Base-by-base conservation (phyloP, 2,329 filamentous ascomycete species). In the Cladosporium halotolerans region DNA sequence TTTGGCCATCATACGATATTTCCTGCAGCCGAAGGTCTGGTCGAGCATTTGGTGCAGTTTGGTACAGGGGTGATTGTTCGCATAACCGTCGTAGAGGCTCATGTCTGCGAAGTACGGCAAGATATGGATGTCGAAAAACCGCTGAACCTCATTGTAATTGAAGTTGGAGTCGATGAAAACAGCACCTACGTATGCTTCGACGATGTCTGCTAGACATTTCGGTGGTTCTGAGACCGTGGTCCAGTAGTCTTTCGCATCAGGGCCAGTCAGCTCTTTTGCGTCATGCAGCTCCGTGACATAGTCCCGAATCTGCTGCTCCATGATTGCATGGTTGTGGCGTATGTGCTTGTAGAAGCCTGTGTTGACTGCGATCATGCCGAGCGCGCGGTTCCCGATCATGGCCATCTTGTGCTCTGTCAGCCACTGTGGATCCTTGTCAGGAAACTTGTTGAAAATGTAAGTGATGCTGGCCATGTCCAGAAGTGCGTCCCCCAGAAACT, bases 381-480 rank as follows among this genome's bases (percentile, higher is more conserved):
- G 78, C 65, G 97, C 99, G 56, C 91, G 90, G 72, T 99, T 99
- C 50, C 89, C 93, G 0, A 93, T 91, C 88, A 99, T 96, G n/a
- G 91, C 89, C 84, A 95, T 96, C 73, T 97, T 97, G 77, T 97
- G 92, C 70, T 97, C 93, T 0, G 93, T 97, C 55, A 99, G 77
- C 92, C 92, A 97, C 67, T 97, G 91, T 0, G 93, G 92, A 63
- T 96, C 90, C 54, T 86, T 88, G 48, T 81, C 75, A 0, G 90
- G 89, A 61, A 87, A 89, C 3, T 76, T 78, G 60, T 83, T 79
- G 71, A 89, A 97, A 3, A 99, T 77, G 62, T 88, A 83, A 61
- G 91, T 86, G 52, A 97, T 85, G 62, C 86, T 89, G 9, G 79
- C 86, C 82, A 92, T 87, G 66, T 96, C 91, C 1, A 95, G 82